Conservation (phyloP, 2,329 filamentous ascomycete genomes). For the Colletotrichum sojae region DNA sequence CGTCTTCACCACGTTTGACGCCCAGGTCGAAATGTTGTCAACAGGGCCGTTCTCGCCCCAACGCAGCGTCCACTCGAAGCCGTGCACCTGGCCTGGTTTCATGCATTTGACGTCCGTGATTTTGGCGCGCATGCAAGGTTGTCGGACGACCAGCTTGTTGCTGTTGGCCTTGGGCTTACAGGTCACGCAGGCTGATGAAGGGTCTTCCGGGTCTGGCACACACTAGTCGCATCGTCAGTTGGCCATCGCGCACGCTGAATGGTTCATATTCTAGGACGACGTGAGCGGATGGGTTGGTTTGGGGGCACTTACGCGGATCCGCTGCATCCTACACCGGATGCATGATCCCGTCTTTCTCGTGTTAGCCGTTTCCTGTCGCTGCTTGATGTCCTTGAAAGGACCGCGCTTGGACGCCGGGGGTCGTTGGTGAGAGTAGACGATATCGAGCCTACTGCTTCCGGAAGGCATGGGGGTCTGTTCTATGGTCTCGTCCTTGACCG, state of each 20-base stretch:
- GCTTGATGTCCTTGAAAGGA: slow-evolving; percentile 67
- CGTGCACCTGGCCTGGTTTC: slow-evolving; percentile 71
- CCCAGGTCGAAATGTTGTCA: slow-evolving; percentile 71
- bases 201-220: slow-evolving; percentile 63
- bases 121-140: slow-evolving; percentile 73
- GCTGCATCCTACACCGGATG: slow-evolving; percentile 73
- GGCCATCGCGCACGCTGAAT: too few species aligned
- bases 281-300: not conserved
- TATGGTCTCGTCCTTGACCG: slow-evolving; percentile 29
- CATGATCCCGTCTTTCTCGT: slow-evolving; percentile 72
- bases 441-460: slow-evolving; percentile 46
- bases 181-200: slow-evolving; percentile 64
- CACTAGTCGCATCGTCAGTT: slow-evolving; percentile 57
- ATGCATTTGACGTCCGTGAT: slow-evolving; percentile 71
- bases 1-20: slow-evolving; percentile 62
- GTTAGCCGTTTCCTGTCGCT: slow-evolving; percentile 68
- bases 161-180: slow-evolving; percentile 64
- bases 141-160: slow-evolving; percentile 62
- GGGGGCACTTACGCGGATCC: slow-evolving; percentile 67
- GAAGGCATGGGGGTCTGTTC: not conserved
- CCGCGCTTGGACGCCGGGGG: slow-evolving; percentile 60
- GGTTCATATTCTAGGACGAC: too few species aligned
- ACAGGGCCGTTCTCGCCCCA: slow-evolving; percentile 68
- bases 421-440: slow-evolving; percentile 52
- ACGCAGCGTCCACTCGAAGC: slow-evolving; percentile 71